Percentiles rank a stretch among this genome's conserved stretches.
phyloP scores from a whole-genome alignment of 176 grass and related monocot genomes.

The Ensete glaucum region DNA sequence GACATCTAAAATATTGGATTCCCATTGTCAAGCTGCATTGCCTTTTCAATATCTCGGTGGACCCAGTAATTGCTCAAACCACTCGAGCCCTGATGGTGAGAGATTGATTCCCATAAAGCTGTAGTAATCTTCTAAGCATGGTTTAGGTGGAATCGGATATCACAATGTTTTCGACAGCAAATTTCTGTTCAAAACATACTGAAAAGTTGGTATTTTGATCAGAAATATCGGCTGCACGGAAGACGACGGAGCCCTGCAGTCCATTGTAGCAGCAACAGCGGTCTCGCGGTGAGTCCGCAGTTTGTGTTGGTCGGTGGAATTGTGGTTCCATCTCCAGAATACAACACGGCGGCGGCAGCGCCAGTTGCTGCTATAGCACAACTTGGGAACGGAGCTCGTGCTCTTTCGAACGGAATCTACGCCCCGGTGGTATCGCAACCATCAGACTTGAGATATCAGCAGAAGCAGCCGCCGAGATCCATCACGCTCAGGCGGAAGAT shows the following conservation, averaged over 20 bases:
- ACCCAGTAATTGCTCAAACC: no score
- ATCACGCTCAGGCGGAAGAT: not conserved
- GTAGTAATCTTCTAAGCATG: no score
- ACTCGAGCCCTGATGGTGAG: no score
- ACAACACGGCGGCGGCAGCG: slow-evolving; percentile 23
- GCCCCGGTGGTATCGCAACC: slow-evolving; percentile 27
- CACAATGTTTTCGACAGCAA: no score
- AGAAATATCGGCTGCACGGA: slow-evolving; percentile 55
- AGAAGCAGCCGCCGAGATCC: not conserved
- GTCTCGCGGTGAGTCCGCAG: slow-evolving; percentile 11
- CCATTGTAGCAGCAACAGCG: slow-evolving; percentile 1
- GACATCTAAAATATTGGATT: no score
- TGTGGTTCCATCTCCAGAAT: slow-evolving; percentile 36
- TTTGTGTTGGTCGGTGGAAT: slow-evolving; percentile 50
- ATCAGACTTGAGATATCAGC: not conserved
- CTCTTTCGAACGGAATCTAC: slow-evolving; percentile 19
- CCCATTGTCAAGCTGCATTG: no score
- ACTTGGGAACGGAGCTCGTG: not conserved
- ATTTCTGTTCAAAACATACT: not conserved
- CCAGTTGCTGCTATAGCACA: not conserved
- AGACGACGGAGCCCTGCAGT: slow-evolving; percentile 27
- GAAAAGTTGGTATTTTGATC: not conserved
- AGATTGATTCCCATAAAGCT: no score
- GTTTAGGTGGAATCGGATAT: no score
- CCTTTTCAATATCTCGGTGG: no score